Evolutionary conservation across 1,284 basidiomycete genomes (phyloP), one percentile per base, ranked within the genome.

Genomic region (Leccinum pachyderme): DNA sequence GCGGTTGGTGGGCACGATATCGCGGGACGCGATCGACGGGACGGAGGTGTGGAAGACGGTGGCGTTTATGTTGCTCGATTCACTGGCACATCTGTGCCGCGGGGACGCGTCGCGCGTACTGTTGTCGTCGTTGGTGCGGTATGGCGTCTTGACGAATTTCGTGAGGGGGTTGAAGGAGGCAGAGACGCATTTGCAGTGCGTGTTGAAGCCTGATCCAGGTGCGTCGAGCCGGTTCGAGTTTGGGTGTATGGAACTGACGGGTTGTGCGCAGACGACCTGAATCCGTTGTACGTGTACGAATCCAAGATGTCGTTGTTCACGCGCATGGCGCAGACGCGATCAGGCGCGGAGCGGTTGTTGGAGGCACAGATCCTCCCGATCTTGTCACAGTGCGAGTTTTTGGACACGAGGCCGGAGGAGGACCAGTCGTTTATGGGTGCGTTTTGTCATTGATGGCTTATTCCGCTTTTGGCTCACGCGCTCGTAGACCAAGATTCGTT

Each of bases 251-350:
- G 7, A 41, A 41, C 39, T 41, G 39, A 41, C 22, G 4, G 39
- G 2, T 41, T 18, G 5, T 1, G 9, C 39, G 9, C 39, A 95
- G 92, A 92, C 64, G 91, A 93, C 59, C 75, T 99, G 22, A 96
- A 98, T 66, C 81, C 93, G 0, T 78, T 96, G 47, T 98, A 97
- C 73, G 92, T 98, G 13, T 98, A 96, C 66, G 96, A 98, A 71
- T 84, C 95, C 13, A 95, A 95, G 73, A 87, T 97, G 81, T 89
- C 93, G 0, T 78, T 97, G 60, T 84, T 98, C 54, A 83, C 89
- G 28, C 83, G 93, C 29, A 83, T 98, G 73, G 86, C 93, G 0
- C 87, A 43, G 39, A 43, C 3, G 12, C 39, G 22, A 43, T 24
- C 22, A 12, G 22, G 39, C 13, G 22, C 6, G 22, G 39, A 43